phyloP scores from a whole-genome alignment of 306 rosid species.

The Lathyrus aphaca region DNA sequence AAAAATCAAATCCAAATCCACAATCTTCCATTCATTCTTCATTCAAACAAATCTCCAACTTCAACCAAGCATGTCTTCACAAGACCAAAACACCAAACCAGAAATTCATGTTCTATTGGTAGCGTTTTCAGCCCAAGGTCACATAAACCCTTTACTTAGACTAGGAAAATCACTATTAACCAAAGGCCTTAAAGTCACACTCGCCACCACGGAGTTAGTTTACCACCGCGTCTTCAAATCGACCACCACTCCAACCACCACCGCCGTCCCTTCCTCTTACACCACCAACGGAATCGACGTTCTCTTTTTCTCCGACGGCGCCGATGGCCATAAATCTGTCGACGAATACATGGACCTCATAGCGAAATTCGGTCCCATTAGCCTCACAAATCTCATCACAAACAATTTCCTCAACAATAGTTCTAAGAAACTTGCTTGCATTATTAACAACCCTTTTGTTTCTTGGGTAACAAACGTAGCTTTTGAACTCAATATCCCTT shows the following conservation, averaged over 20 bases:
- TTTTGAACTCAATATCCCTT: conserved; percentile 43
- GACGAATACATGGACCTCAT: conserved; percentile 46
- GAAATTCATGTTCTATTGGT: conserved; percentile 52
- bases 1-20: not conserved
- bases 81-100: conserved; percentile 2
- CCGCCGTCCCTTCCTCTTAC: conserved; percentile 30
- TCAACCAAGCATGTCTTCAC: conserved; percentile 26
- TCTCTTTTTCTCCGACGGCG: conserved; percentile 48
- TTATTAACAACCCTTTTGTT: conserved; percentile 56
- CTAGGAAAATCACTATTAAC: conserved; percentile 41
- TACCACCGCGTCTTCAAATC: conserved; percentile 48
- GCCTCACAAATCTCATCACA: conserved; percentile 43
- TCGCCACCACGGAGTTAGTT: conserved; percentile 56
- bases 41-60: not conserved
- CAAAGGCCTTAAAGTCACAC: conserved; percentile 54
- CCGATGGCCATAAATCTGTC: not conserved
- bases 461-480: conserved; percentile 59
- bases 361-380: conserved; percentile 41
- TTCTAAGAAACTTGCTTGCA: conserved; percentile 43
- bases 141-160: conserved; percentile 55
- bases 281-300: conserved; percentile 49
- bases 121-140: conserved; percentile 58
- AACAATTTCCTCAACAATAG: conserved; percentile 19
- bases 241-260: not conserved
- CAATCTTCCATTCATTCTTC: not conserved